phyloP scores from a whole-genome alignment of 2,329 filamentous ascomycete species.

The Fusarium virguliforme region DNA sequence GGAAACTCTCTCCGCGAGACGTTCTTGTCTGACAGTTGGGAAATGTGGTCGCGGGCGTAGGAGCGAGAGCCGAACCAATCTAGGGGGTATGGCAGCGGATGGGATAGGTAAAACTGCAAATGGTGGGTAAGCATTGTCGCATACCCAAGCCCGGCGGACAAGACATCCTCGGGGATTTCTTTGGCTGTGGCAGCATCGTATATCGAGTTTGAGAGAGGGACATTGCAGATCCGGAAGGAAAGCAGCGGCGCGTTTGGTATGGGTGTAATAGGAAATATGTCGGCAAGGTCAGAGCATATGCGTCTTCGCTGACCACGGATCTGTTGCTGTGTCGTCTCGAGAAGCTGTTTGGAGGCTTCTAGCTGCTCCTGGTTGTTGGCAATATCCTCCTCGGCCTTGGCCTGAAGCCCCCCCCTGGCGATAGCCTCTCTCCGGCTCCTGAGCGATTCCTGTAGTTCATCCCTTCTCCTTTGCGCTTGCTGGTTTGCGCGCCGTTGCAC shows the following conservation, averaged over 20 bases:
- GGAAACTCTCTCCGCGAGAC: conserved; percentile 80
- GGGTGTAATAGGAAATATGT: conserved; percentile 86
- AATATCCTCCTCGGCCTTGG: conserved; percentile 73
- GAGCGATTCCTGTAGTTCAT: conserved; percentile 79
- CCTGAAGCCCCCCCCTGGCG: conserved; percentile 73
- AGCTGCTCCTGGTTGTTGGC: conserved; percentile 74
- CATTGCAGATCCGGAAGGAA: conserved; percentile 85
- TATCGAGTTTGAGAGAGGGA: conserved; percentile 85
- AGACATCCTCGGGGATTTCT: conserved; percentile 75
- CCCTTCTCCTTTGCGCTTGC: conserved; percentile 72
- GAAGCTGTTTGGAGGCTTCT: conserved; percentile 67
- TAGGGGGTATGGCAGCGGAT: conserved; percentile 86
- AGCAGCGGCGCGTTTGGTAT: conserved; percentile 71
- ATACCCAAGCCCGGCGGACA: conserved; percentile 87
- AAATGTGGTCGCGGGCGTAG: conserved; percentile 83
- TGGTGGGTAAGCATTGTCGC: conserved; percentile 82
- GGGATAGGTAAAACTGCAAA: conserved; percentile 85
- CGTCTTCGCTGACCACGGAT: conserved; percentile 90
- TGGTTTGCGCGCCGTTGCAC: conserved; percentile 78
- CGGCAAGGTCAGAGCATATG: conserved; percentile 85
- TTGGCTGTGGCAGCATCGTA: conserved; percentile 70
- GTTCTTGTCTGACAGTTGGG: conserved; percentile 65
- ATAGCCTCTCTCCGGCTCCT: conserved; percentile 78
- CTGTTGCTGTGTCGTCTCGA: conserved; percentile 73
- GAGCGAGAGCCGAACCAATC: conserved; percentile 81